Base-by-base conservation (phyloP, 2,329 filamentous ascomycete species). In the Exophiala sideris region DNA sequence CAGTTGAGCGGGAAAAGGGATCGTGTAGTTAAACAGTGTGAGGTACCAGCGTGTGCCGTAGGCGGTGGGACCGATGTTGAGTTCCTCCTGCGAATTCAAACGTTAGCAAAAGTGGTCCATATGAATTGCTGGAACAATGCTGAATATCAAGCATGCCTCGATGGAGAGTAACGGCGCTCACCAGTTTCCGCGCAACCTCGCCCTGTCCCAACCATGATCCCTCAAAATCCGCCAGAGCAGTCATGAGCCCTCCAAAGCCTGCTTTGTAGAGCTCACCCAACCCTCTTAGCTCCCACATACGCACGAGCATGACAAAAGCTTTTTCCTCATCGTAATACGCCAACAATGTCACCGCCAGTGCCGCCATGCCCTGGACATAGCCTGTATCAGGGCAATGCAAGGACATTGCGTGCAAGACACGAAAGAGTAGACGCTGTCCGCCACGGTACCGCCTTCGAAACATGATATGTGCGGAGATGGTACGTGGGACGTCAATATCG, bases 311-410 rank as follows among this genome's bases (percentile, higher is more conserved):
- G 45, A 97, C 84, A 65, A 99, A 99, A 5, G 89, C 86, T 64
- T 85, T 85, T 70, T 96, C 94, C 71, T 99, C 94, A 61, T 97
- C 92, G 70, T 91, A 99, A 69, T 99, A 99, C 68, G 92, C 96
- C 5, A 99, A 82, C 16, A 99, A 76, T 0, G 94, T 97, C 1
- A 92, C 92, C 1, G 89, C 91, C 36, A 97, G 77, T 18, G 91
- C 89, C 12, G 92, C 94, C 94, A 99, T 99, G 50, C 94, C 94
- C 71, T 99, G 94, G 0, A 97, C 94, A 69, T 99, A 99, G 24
- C 94, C 94, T 5, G 89, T 94, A 20, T 88, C 86, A 0, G 90
- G 89, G 61, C 92, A 92, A 69, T 96, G 95, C 9, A 99, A 80
- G 14, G 91, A 92, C 68, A 97, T 83, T 41, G 89, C 88, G 68